Conservation (phyloP, 1,139 yeast species). For the Geotrichum cucujoidarum region DNA sequence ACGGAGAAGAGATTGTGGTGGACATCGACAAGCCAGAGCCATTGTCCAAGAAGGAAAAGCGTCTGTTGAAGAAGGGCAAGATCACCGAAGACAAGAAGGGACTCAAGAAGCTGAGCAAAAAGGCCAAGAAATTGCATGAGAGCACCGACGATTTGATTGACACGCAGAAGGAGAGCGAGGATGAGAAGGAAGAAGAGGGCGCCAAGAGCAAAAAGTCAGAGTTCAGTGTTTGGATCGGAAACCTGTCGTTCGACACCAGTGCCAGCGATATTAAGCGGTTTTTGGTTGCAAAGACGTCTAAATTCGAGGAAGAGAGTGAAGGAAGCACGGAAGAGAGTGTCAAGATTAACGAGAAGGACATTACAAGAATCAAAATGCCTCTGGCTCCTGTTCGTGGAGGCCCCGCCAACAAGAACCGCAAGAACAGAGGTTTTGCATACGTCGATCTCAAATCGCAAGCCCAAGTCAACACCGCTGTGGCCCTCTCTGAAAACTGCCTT, state of each 20-base stretch:
- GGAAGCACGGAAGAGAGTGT: slow-evolving; percentile 26
- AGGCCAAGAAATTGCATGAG: slow-evolving; percentile 18
- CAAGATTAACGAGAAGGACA: slow-evolving; percentile 40
- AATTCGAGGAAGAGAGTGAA: slow-evolving; percentile 24
- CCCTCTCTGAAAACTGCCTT: slow-evolving; percentile 62
- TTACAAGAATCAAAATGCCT: slow-evolving; percentile 43
- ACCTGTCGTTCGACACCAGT: slow-evolving; percentile 77
- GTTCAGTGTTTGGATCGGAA: slow-evolving; percentile 92
- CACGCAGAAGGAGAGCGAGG: slow-evolving; percentile 17
- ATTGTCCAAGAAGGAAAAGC: slow-evolving; percentile 83
- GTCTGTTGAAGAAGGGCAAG: slow-evolving; percentile 65
- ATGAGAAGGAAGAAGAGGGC: slow-evolving; percentile 21
- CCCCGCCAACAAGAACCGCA: neutral
- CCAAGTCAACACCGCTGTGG: slow-evolving; percentile 61
- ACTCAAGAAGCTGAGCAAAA: slow-evolving; percentile 24
- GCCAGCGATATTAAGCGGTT: slow-evolving; percentile 69
- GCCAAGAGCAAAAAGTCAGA: slow-evolving; percentile 50
- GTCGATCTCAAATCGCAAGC: slow-evolving; percentile 67
- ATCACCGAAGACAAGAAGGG: slow-evolving; percentile 34
- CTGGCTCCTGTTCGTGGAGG: slow-evolving; percentile 23
- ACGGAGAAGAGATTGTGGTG: slow-evolving; percentile 60
- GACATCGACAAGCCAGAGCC: slow-evolving; percentile 76
- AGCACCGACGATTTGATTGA: slow-evolving; percentile 21
- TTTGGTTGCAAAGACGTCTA: slow-evolving; percentile 52
- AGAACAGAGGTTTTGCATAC: slow-evolving; percentile 77